These are phyloP conservation scores for Colletotrichum somersetense DNA, from an alignment of 2,329 filamentous ascomycete species.

Conservation along the genomic window DNA sequence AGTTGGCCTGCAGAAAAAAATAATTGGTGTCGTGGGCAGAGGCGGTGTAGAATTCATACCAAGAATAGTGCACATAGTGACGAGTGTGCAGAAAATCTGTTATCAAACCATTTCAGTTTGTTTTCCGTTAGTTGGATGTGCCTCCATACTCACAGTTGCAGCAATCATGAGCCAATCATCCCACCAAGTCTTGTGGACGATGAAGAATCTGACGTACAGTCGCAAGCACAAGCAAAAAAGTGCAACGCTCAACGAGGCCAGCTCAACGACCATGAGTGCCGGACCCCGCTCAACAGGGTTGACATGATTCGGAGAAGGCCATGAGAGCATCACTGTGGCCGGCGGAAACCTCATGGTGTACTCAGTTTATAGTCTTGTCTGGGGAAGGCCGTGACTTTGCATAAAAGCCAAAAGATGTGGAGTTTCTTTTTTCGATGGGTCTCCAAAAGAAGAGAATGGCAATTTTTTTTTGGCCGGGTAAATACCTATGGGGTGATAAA, in stretches of 20 bases:
- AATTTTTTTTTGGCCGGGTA: no score
- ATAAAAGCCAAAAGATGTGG: neutral
- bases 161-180: constrained; percentile 59
- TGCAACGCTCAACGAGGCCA: constrained; percentile 51
- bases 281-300: constrained; percentile 54
- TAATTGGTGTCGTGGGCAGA: neutral
- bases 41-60: neutral
- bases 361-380: neutral
- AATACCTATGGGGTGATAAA: neutral
- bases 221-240: constrained; percentile 52
- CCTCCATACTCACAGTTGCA: constrained; percentile 48
- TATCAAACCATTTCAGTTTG: neutral
- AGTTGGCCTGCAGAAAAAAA: neutral
- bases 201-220: constrained; percentile 53
- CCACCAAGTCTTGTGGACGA: constrained; percentile 51
- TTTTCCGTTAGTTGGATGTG: neutral
- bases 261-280: constrained; percentile 53
- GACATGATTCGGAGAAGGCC: constrained; percentile 55
- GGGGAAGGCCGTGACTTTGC: neutral
- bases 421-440: neutral
- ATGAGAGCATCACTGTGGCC: constrained; percentile 50
- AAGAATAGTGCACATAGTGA: constrained; percentile 53
- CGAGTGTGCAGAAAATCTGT: constrained; percentile 51
- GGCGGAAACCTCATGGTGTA: constrained; percentile 53
- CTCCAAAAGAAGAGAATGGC: neutral